Evolutionary conservation across 768 basidiomycete genomes (phyloP).

Genomic region (Suillus fuscotomentosus): DNA sequence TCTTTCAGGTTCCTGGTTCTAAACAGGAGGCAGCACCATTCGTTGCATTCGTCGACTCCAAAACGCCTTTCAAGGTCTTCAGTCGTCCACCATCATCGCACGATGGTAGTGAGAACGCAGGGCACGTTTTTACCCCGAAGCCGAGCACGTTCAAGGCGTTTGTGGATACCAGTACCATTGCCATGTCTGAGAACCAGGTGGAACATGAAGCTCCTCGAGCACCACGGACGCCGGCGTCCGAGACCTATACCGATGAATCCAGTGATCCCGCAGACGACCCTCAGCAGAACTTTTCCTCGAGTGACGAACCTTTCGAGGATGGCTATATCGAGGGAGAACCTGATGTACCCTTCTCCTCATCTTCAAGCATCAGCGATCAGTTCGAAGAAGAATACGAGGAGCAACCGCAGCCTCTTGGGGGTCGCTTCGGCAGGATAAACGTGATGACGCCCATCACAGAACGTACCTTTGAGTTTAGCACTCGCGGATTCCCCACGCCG

Average conservation of each 20-base stretch:
- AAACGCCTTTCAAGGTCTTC: conserved; percentile 60
- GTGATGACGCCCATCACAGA: conserved; percentile 99
- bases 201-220: conserved; percentile 15
- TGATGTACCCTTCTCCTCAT: conserved; percentile 25
- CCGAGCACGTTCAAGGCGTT: conserved; percentile 41
- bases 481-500: conserved; percentile 40
- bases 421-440: conserved; percentile 79
- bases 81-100: conserved; percentile 54
- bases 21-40: conserved; percentile 35
- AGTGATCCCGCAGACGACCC: conserved; percentile 21
- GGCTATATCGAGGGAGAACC: conserved; percentile 27
- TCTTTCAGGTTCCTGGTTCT: conserved; percentile 8
- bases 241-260: conserved; percentile 32
- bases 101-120: conserved; percentile 40
- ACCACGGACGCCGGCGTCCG: conserved; percentile 14
- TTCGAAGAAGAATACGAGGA: conserved; percentile 27
- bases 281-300: conserved; percentile 28
- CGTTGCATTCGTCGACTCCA: conserved; percentile 38
- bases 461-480: conserved; percentile 85
- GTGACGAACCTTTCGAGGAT: conserved; percentile 34
- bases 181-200: conserved; percentile 10
- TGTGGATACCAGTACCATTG: conserved; percentile 20
- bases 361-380: conserved; percentile 19
- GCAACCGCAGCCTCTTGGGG: conserved; percentile 53
- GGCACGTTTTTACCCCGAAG: conserved; percentile 45